Evolutionary conservation across 202 grass and related monocot species (phyloP), one percentile per base, ranked within the genome.

Genomic region (Brachypodium distachyon): DNA sequence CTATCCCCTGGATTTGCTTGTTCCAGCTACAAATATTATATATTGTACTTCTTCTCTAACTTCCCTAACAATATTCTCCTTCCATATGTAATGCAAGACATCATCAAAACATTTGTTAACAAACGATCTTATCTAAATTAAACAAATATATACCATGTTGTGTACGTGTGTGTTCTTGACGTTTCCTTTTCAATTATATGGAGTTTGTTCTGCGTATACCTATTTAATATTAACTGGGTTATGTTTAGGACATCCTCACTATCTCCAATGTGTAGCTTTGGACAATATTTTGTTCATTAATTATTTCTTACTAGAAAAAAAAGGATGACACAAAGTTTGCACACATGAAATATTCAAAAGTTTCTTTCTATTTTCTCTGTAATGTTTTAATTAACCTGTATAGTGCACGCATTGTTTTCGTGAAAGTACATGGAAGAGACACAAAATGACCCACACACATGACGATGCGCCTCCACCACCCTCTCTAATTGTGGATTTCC

Each of bases 51-150:
- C 74, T 50, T 57, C 41, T 60, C 74, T 58, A 83, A 92, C 86
- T 86, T 89, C 89, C 39, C 69, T 85, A 92, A 80, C 85, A 92
- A 91, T 88, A 82, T 78, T 88, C 77, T 55, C 76, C 64, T 14
- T 65, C 64, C 60, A 47, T 56, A 11, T 46, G 40, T 39, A 29
- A 69, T 32, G 64, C 83, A 73, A 59, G 25, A 46, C 18, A 26
- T 50, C 77, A 65, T 77, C 70, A 18, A 29, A n/a, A n/a, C n/a
- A 47, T 65, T 58, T 81, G 50, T 62, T 54, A 74, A 60, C 2
- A 55, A 52, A 39, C 46, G 18, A 71, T 71, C 46, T 56, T 84
- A 71, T 76, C 47, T 66, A 76, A 31, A 17, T 39, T 66, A 76
- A 31, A 17, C 66, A 19, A 68, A 23, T 47, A n/a, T 55, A 31